Conservation (phyloP, 2,329 filamentous ascomycete species). For the Aspergillus oerlinghausenensis region DNA sequence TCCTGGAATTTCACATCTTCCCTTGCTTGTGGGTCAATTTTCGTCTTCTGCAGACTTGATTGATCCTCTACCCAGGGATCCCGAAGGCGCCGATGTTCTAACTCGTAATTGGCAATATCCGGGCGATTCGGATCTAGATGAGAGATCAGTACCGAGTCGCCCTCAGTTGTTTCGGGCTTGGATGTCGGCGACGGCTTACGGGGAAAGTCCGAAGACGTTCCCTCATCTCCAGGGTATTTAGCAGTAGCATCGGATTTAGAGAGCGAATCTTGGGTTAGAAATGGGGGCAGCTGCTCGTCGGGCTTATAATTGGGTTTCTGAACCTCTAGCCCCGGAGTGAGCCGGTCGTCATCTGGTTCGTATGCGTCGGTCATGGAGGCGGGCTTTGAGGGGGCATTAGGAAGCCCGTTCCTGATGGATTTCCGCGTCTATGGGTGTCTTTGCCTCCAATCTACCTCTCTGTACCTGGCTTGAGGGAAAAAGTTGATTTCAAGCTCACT, state of each 20-base stretch:
- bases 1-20: background rate
- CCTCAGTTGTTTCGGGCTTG: conserved; percentile 52
- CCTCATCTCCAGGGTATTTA: conserved; percentile 23
- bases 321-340: conserved; percentile 35
- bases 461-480: background rate
- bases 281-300: conserved; percentile 32
- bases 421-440: background rate
- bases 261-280: conserved; percentile 18
- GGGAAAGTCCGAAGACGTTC: conserved; percentile 29
- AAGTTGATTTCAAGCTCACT: background rate
- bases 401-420: conserved; percentile 13
- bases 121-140: conserved; percentile 61
- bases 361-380: conserved; percentile 37
- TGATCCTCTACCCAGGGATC: conserved; percentile 42
- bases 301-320: conserved; percentile 28
- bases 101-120: conserved; percentile 59
- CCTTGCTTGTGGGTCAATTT: background rate
- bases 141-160: conserved; percentile 56
- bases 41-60: conserved; percentile 17
- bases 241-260: conserved; percentile 16
- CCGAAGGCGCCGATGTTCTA: conserved; percentile 46
- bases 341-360: conserved; percentile 37
- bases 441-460: background rate
- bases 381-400: conserved; percentile 26
- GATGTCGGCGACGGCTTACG: conserved; percentile 32